Base-by-base conservation (phyloP, 164 flowering plant genomes). In the Magnolia kwangsiensis region DNA sequence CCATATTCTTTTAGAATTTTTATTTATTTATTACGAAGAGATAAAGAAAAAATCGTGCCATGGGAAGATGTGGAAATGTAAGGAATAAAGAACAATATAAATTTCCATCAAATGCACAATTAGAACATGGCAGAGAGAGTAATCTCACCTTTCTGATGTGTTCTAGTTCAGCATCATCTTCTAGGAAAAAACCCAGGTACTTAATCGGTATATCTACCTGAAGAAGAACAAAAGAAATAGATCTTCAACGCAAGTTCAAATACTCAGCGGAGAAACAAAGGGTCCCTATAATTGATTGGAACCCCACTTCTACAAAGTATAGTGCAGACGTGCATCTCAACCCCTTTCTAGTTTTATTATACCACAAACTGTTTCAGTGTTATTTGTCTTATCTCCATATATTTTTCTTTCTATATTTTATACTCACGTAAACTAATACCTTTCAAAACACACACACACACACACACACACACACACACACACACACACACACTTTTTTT, bases 151-250 rank as follows among this genome's bases (percentile, higher is more conserved):
- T 84, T 76, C 82, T 88, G 80, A 94, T 91, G 80, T 85, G 87
- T 77, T 94, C 98, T 63, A 90, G 91, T 78, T 96, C 97, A 69
- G 69, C 91, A 86, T 96, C 99, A 80, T 96, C 97, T 20, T 96
- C 99, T 45, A 96, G 87, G 86, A 94, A 96, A 81, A 96, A 96
- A 9, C 87, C 81, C 11, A 96, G 89, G 82, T 94, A 95, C 83
- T 95, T 95, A 49, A 92, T 71, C 50, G 98, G 90, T 81, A 95
- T 92, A 78, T 94, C 98, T 0, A 96, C 98, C 98, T 93, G 91
- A 74, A 81, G 1, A 65, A 63, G 51, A 75, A 8, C 71, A 27
- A 50, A 24, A 19, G 20, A 20, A 50, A 51, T 9, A 21, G n/a
- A 68, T 55, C 61, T 55, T 55, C 61, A 55, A 55, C 18, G 2